Evolutionary conservation across 768 basidiomycete genomes (phyloP).

Genomic region (Macrolepiota fuliginosa): DNA sequence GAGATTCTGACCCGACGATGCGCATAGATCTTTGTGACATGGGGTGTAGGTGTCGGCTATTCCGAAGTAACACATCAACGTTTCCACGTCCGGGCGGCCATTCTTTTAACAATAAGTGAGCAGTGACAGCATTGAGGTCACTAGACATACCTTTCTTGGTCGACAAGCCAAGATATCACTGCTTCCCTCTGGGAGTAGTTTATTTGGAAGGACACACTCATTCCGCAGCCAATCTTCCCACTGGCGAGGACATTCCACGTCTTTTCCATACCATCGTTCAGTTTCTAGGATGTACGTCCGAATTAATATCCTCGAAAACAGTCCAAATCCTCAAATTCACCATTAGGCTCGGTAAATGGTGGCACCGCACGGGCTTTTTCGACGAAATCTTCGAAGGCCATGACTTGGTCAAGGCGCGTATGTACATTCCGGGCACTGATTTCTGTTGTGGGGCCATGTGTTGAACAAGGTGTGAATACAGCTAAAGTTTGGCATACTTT

Average conservation of each 20-base stretch:
- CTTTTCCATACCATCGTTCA: slow-evolving; percentile 75
- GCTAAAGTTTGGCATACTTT: not conserved
- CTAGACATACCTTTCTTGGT: slow-evolving; percentile 44
- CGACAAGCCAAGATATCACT: slow-evolving; percentile 60
- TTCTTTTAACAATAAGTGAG: not conserved
- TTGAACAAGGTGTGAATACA: not conserved
- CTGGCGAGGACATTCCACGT: slow-evolving; percentile 60
- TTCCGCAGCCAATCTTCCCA: slow-evolving; percentile 65
- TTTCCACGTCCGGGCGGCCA: slow-evolving; percentile 48
- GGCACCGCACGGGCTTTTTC: slow-evolving; percentile 34
- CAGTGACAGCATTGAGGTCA: no score
- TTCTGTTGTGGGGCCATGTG: slow-evolving; percentile 30
- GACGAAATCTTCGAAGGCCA: slow-evolving; percentile 55
- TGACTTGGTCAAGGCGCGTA: slow-evolving; percentile 48
- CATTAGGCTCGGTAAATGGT: slow-evolving; percentile 33
- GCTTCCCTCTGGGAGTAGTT: slow-evolving; percentile 48
- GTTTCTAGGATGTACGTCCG: slow-evolving; percentile 35
- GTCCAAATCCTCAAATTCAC: slow-evolving; percentile 24
- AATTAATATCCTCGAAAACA: not conserved
- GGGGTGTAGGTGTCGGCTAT: slow-evolving; percentile 83
- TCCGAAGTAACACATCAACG: slow-evolving; percentile 84
- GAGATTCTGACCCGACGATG: slow-evolving; percentile 81
- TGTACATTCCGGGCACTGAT: slow-evolving; percentile 65
- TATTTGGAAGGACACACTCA: slow-evolving; percentile 45
- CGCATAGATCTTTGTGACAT: slow-evolving; percentile 83